phyloP scores from a whole-genome alignment of 2,329 filamentous ascomycete genomes.

The Pochonia chlamydosporia region DNA sequence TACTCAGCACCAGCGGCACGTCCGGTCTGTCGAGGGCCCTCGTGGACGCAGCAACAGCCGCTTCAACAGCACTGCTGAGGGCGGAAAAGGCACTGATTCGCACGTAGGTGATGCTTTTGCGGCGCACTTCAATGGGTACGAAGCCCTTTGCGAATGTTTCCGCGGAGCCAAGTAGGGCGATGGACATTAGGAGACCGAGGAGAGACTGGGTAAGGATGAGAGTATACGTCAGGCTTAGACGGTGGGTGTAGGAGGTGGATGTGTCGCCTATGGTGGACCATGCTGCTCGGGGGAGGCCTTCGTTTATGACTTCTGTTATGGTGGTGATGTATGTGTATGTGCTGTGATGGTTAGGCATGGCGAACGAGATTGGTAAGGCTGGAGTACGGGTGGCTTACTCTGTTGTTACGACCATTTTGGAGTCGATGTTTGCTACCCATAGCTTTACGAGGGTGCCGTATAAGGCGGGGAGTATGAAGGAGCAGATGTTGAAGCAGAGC shows the following conservation, averaged over 20 bases:
- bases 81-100: constrained; percentile 59
- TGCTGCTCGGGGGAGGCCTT: constrained; percentile 62
- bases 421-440: constrained; percentile 64
- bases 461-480: constrained; percentile 61
- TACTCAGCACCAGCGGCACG: constrained; percentile 61
- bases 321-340: constrained; percentile 65
- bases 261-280: constrained; percentile 66
- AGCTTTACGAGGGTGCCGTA: constrained; percentile 64
- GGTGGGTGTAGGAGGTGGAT: constrained; percentile 42
- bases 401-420: constrained; percentile 34
- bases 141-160: constrained; percentile 52
- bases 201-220: constrained; percentile 54
- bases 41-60: constrained; percentile 54
- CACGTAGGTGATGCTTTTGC: constrained; percentile 56
- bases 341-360: neutral
- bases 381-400: constrained; percentile 17
- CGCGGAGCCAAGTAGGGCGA: constrained; percentile 51
- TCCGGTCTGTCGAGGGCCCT: constrained; percentile 64
- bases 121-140: constrained; percentile 53
- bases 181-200: constrained; percentile 53
- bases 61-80: constrained; percentile 56
- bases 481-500: constrained; percentile 54
- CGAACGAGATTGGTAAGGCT: neutral
- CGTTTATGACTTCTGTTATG: constrained; percentile 64
- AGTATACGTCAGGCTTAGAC: constrained; percentile 57